Conservation (phyloP, 768 basidiomycete species). For the Tulasnella sp. region DNA sequence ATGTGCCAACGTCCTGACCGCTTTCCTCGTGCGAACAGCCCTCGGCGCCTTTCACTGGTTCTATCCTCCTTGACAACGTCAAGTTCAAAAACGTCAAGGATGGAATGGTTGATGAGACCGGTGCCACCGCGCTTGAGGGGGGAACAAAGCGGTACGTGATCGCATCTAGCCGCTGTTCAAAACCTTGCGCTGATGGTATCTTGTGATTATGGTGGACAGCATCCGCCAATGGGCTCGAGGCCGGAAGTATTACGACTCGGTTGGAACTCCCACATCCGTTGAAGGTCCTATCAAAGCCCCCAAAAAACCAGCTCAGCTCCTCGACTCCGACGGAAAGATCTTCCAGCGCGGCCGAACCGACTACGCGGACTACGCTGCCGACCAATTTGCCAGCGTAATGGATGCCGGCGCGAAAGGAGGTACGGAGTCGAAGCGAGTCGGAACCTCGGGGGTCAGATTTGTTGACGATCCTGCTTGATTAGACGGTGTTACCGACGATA, state of each 20-base stretch:
- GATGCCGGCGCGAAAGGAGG: conserved; percentile 66
- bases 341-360: conserved; percentile 11
- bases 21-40: conserved; percentile 55
- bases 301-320: conserved; percentile 59
- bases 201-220: no score
- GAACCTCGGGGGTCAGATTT: not conserved
- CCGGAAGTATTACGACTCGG: conserved; percentile 65
- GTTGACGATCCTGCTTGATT: not conserved
- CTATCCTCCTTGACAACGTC: conserved; percentile 68
- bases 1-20: no score
- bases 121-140: conserved; percentile 59
- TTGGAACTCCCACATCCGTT: conserved; percentile 50
- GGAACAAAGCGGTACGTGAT: conserved; percentile 35
- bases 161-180: no score
- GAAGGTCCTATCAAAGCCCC: conserved; percentile 56
- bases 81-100: conserved; percentile 61
- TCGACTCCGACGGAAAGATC: conserved; percentile 48
- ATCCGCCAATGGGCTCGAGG: conserved; percentile 78
- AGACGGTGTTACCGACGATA: conserved; percentile 80
- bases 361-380: conserved; percentile 62
- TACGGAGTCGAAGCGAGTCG: not conserved
- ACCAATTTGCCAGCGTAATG: conserved; percentile 73
- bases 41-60: conserved; percentile 58
- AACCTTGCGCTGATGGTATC: no score
- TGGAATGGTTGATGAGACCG: conserved; percentile 61